Conservation (phyloP, 2,329 filamentous ascomycete genomes). For the Diplodia sapinea region DNA sequence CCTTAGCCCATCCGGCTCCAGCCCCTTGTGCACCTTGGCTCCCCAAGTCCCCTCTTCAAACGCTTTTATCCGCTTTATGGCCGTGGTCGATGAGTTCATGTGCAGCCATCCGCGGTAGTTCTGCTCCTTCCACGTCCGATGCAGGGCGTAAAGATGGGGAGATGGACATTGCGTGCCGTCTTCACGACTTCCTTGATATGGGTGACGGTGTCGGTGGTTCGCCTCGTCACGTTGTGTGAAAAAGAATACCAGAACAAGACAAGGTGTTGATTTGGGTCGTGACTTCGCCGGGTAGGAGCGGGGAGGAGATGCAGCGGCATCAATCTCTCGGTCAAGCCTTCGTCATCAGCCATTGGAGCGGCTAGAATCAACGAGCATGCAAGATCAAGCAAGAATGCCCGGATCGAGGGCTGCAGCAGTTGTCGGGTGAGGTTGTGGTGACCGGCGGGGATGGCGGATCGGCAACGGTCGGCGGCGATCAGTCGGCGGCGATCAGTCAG, state of each 20-base stretch:
- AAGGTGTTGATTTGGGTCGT: constrained; percentile 33
- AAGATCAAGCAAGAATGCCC: background rate
- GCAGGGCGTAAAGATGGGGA: constrained; percentile 48
- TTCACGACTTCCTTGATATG: background rate
- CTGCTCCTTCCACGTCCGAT: constrained; percentile 39
- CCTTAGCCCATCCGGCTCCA: background rate
- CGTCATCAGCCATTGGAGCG: background rate
- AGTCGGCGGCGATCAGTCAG: too few species aligned
- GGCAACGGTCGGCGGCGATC: background rate
- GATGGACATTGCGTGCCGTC: constrained; percentile 12
- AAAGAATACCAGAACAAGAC: too few species aligned
- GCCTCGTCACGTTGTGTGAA: too few species aligned
- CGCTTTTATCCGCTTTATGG: background rate
- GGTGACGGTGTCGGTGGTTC: background rate
- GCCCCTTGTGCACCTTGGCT: background rate
- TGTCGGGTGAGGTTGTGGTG: background rate
- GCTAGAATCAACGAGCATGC: background rate
- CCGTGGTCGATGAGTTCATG: constrained; percentile 37
- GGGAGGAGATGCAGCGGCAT: background rate
- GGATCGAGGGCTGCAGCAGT: background rate
- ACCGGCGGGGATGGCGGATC: background rate
- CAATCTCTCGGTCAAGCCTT: background rate
- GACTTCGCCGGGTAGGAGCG: too few species aligned
- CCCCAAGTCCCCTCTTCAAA: background rate
- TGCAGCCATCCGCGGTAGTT: constrained; percentile 42